Evolutionary conservation across 495 filamentous ascomycete genomes (phyloP), one percentile per base, ranked within the genome.

Genomic region (Cenococcum geophilum): DNA sequence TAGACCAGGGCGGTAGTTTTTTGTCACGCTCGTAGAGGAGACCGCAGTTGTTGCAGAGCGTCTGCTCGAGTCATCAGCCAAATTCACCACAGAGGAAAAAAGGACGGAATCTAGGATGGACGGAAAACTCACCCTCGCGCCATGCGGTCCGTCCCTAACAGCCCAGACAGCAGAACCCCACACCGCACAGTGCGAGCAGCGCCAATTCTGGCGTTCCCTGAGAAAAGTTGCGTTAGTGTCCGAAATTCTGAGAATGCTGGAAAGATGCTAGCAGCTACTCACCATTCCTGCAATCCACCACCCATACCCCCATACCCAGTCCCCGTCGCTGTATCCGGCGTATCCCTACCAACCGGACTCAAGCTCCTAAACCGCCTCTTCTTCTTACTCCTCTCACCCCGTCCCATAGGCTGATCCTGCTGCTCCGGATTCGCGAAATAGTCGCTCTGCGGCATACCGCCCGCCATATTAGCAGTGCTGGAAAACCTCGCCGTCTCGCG

Each of bases 31-130:
- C 92, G 68, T 85, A 96, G 4, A 89, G 76, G 55, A 90, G 86
- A 58, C 91, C 92, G 75, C 93, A 99, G 70, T 96, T 97, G 73
- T 88, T 87, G 75, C 93, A 99, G 21, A 99, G 83, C 22, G 90
- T 87, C 92, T 96, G 61, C 9, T 47, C 8, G 18, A 6, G 55
- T 32, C 45, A 59, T 69, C 50, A 62, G 67, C 60, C 60, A 22
- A 4, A 37, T n/a, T n/a, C n/a, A n/a, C n/a, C n/a, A n/a, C n/a
- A n/a, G n/a, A n/a, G n/a, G n/a, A n/a, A n/a, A n/a, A n/a, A n/a
- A n/a, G n/a, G n/a, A n/a, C n/a, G n/a, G n/a, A n/a, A n/a, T n/a
- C n/a, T n/a, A n/a, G n/a, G n/a, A n/a, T n/a, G n/a, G 36, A 18
- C 18, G 25, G 57, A 45, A 53, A n/a, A 75, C 84, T 80, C 81